Evolutionary conservation across 768 basidiomycete genomes (phyloP).

Genomic region (Psilocybe subaeruginosa): DNA sequence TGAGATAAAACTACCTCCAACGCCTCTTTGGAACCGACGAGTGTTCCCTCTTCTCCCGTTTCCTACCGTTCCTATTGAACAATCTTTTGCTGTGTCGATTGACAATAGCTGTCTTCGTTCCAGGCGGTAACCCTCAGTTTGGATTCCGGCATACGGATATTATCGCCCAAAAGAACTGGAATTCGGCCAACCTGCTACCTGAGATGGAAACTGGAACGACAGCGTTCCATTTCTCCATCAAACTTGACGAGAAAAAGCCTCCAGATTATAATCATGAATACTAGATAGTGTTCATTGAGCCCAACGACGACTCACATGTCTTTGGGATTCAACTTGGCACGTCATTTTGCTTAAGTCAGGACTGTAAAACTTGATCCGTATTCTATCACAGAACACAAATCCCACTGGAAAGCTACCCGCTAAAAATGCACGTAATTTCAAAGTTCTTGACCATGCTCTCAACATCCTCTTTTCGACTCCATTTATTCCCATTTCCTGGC

Average conservation of each 20-base stretch:
- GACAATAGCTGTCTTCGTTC: conserved; percentile 58
- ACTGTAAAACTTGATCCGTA: not conserved
- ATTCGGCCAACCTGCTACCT: conserved; percentile 37
- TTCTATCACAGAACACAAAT: conserved; percentile 42
- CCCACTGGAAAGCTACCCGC: conserved; percentile 47
- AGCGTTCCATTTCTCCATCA: conserved; percentile 55
- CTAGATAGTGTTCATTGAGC: conserved; percentile 66
- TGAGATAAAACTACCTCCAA: conserved; percentile 38
- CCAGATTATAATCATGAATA: conserved; percentile 63
- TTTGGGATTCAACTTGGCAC: conserved; percentile 63
- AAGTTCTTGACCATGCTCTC: conserved; percentile 57
- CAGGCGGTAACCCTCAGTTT: conserved; percentile 51
- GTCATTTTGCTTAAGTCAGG: conserved; percentile 11
- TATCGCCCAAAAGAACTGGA: conserved; percentile 49
- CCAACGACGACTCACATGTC: conserved; percentile 59
- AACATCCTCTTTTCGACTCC: conserved; percentile 52
- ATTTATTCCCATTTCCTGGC: conserved; percentile 49
- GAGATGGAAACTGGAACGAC: conserved; percentile 43
- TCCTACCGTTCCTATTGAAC: conserved; percentile 39
- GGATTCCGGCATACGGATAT: conserved; percentile 65
- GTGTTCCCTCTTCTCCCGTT: conserved; percentile 23
- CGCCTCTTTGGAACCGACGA: conserved; percentile 50
- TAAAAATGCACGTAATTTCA: conserved; percentile 48
- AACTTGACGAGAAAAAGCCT: conserved; percentile 31
- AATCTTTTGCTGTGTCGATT: conserved; percentile 54